Base-by-base conservation (phyloP, 2,329 filamentous ascomycete species). In the Rutstroemia sp. region DNA sequence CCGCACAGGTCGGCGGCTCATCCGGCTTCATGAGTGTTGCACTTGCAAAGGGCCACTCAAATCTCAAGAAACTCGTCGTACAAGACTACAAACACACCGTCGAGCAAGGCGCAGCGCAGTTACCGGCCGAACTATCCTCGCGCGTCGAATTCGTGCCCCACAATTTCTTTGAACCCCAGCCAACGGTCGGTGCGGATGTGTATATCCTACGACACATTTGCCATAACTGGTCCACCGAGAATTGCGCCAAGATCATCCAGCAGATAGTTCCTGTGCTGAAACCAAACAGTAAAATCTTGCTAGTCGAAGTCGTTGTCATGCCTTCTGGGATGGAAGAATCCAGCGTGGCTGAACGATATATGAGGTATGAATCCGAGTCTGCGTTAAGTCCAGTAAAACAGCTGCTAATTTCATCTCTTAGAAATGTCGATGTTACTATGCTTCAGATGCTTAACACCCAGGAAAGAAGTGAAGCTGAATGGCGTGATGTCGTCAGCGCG, bases 121-220 rank as follows among this genome's bases (percentile, higher is more conserved):
- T 71, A 73, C 60, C 71, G 75, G 54, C 67, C 63, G 0, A 66
- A 67, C 6, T 50, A 34, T 23, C 48, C 34, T 6, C 18, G 2
- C 48, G 48, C 4, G 30, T 50, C 5, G 37, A 50, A 23, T 50
- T 50, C 12, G 34, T 50, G 6, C 48, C 19, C 5, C 48, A 50
- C 23, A 39, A 50, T 21, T 50, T 50, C 19, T 50, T 50, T 12
- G 34, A 41, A 9, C 34, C 48, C 5, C 73, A 76, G 52, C 71
- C 71, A 0, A 58, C 75, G 3, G 66, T 62, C n/a, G 42, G 18
- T 0, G 74, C 74, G 0, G 69, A 69, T 7, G 67, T 64, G 2
- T 67, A 67, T 44, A 59, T 63, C 41, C 48, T 66, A 12, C 56
- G 68, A 25, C 62, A 61, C 5, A 65, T 71, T 2, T 56, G 69